Evolutionary conservation across 192 early-diverging fungal species (phyloP).

Genomic region (Gryganskiella cystojenkinii): DNA sequence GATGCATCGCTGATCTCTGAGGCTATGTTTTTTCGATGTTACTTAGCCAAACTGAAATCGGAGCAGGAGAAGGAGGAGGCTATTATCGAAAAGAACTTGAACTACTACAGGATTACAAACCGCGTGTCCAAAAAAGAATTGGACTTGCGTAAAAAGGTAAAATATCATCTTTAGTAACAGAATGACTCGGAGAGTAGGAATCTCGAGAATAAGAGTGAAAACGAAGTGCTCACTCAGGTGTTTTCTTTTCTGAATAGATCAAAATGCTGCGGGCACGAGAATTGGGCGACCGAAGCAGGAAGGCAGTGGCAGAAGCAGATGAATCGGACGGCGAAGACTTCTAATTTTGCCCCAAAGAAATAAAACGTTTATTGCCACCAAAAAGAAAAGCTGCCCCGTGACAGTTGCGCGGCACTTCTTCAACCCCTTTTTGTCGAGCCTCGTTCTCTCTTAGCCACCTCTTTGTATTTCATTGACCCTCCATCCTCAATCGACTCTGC

Average conservation of each 20-base stretch:
- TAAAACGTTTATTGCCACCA: too few species aligned
- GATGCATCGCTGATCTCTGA: not conserved
- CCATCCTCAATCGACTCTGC: not conserved
- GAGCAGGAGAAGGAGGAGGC: constrained; percentile 28
- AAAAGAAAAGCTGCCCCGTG: not conserved
- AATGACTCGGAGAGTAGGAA: too few species aligned
- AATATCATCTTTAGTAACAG: too few species aligned
- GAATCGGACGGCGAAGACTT: constrained; percentile 46
- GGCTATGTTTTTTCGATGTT: constrained; percentile 4
- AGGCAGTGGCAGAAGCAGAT: constrained; percentile 21
- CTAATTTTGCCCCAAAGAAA: not conserved
- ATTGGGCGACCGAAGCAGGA: constrained; percentile 17
- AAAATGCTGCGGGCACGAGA: constrained; percentile 35
- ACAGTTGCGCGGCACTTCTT: too few species aligned
- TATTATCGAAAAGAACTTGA: constrained; percentile 26
- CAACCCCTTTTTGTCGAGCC: not conserved
- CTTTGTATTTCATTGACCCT: not conserved
- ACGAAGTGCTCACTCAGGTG: not conserved
- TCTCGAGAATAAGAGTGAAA: too few species aligned
- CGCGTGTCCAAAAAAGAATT: constrained; percentile 49
- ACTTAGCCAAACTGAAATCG: constrained; percentile 20
- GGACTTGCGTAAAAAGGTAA: constrained; percentile 45
- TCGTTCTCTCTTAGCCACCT: not conserved
- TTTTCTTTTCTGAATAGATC: constrained; percentile 22
- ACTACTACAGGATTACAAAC: constrained; percentile 34